Base-by-base conservation (phyloP, 345 rosid genomes). In the Gossypium bickii region DNA sequence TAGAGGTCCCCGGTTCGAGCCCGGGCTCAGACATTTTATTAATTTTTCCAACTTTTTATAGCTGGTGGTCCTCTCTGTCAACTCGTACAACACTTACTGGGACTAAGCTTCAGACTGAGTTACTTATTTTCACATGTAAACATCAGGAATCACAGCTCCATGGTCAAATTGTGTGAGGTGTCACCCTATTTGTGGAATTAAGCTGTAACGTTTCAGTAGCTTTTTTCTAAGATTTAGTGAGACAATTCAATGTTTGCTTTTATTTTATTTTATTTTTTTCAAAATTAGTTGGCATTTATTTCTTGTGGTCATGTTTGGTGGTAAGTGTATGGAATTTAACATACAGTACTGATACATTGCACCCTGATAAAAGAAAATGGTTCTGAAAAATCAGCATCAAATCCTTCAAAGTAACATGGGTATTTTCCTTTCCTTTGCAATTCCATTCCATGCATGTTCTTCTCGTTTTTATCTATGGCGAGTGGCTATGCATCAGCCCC, bases 1-100 rank as follows among this genome's bases (percentile, higher is more conserved):
- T 83, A 85, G 79, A 88, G 88, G 87, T 83, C 89, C 85, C 88
- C 85, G 83, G 85, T 87, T 87, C 88, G 88, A 87, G 85, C 87
- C 90, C 88, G 84, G 84, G 80, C 83, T 81, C 80, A 80, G 89
- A 87, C 86, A 34, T 1, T 0, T 0, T 5, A 5, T 3, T 34
- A 4, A 34, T 34, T 34, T 34, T 34, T 34, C 41, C 38, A 34
- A 34, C 56, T 52, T 52, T 17, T 16, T 16, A 51, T 34, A 0
- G 4, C 29, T 17, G 4, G 15, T 53, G 45, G 24, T 52, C 22
- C 17, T 57, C 27, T 52, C 49, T 52, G 57, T 17, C 57, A 52
- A 52, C 18, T 34, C 48, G n/a, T n/a, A 41, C 27, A 10, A 34
- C 41, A 34, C 9, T n/a, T 15, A 71, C 29, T 38, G 25, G 17